These are phyloP conservation scores for Allium cepa DNA, from an alignment of 106 monocot genomes.

Conservation along the genomic window DNA sequence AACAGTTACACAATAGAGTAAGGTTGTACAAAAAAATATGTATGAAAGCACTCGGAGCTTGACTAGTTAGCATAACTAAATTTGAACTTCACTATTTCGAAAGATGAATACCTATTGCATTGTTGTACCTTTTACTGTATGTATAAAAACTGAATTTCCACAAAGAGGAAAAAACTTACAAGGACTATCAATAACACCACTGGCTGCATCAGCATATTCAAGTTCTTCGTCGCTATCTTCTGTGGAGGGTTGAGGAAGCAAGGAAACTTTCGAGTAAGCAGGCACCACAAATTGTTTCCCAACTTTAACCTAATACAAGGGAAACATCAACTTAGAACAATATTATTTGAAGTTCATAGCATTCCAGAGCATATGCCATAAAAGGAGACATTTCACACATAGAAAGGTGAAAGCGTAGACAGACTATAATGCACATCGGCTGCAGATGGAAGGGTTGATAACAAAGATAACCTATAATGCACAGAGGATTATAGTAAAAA, in stretches of 20 bases:
- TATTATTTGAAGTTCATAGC: too few species aligned
- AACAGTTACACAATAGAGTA: too few species aligned
- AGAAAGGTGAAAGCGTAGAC: not conserved
- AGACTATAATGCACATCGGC: not conserved
- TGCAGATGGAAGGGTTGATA: not conserved
- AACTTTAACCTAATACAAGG: slow-evolving; percentile 72
- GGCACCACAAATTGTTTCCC: slow-evolving; percentile 66
- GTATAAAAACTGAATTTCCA: not conserved
- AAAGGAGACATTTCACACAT: too few species aligned
- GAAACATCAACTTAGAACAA: too few species aligned
- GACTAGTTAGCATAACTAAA: too few species aligned
- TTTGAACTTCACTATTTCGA: not conserved
- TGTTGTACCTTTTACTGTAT: too few species aligned
- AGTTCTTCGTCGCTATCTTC: slow-evolving; percentile 98
- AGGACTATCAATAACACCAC: slow-evolving; percentile 56
- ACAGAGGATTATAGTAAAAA: too few species aligned
- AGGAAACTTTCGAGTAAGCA: slow-evolving; percentile 86
- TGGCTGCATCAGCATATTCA: slow-evolving; percentile 83
- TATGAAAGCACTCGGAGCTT: too few species aligned
- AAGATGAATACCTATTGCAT: too few species aligned
- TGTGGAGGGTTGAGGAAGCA: slow-evolving; percentile 80
- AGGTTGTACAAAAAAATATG: too few species aligned
- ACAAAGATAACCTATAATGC: not conserved
- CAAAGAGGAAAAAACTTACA: slow-evolving; percentile 31
- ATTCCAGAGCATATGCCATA: too few species aligned